Percentiles rank a stretch among this genome's conserved stretches.
Evolutionary conservation across 768 basidiomycete genomes (phyloP).

Genomic region (Boletellus sp.): DNA sequence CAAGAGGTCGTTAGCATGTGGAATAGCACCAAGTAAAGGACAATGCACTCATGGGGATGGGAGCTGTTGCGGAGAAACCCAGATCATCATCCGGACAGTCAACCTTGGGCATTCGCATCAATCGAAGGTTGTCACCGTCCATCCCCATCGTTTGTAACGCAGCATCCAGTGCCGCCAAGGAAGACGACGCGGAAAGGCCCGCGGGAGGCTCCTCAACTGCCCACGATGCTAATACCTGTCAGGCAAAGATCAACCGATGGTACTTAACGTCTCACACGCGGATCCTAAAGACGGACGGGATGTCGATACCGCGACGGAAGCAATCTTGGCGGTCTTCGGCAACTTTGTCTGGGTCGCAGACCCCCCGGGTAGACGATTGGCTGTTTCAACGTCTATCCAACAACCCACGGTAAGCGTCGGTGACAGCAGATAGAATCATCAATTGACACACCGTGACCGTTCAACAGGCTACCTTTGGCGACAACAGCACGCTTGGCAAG

Average conservation of each 20-base stretch:
- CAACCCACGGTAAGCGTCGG: not conserved
- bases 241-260: not conserved
- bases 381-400: conserved; percentile 8
- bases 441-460: conserved; percentile 2
- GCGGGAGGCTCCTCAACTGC: not conserved
- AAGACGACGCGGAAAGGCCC: conserved; percentile 9
- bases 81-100: not conserved
- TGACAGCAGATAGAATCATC: not conserved
- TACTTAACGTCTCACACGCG: conserved; percentile 4
- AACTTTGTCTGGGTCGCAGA: conserved; percentile 8
- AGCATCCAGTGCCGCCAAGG: conserved; percentile 13
- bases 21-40: not conserved
- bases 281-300: not conserved
- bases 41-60: not conserved
- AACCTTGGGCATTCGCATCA: not conserved
- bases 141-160: conserved; percentile 5
- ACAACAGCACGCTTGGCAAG: not conserved
- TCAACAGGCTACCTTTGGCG: not conserved
- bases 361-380: conserved; percentile 8
- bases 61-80: not conserved
- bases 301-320: not conserved
- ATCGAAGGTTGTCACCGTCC: conserved; percentile 1
- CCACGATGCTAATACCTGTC: conserved; percentile 2
- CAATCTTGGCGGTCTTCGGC: not conserved
- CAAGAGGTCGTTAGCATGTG: not conserved